Evolutionary conservation across 169 alveolate genomes (phyloP), one percentile per base, ranked within the genome.

Genomic region (Cryptosporidium bovis): DNA sequence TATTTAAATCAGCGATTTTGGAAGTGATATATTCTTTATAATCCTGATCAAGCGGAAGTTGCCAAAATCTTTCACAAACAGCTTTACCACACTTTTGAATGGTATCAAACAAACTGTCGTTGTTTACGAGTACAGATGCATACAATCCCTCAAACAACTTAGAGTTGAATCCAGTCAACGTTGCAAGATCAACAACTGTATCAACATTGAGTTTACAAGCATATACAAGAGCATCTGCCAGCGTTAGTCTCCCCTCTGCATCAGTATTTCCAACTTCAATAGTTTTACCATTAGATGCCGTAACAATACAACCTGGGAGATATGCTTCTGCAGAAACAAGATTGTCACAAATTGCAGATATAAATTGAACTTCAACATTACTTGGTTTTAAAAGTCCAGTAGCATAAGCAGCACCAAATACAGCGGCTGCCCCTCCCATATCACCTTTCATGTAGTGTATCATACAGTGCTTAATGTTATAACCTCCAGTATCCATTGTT

Each of bases 241-340:
- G 90, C 16, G 98, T 94, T 8, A 97, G 94, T 66, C 99, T 91
- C 8, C 99, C 99, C 90, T 98, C 99, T 18, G 99, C 99, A 92
- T 98, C 99, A 33, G 99, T 98, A 90, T 98, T 96, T 16, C 95
- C 94, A 40, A 97, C 95, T 92, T 97, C 98, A 34, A 97, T 97
- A 18, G 98, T 96, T 53, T 95, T 91, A 13, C 99, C 99, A 85
- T 96, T 96, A 68, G 96, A 94, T 16, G 98, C 97, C 5, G 95
- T 93, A 20, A 98, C 83, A 20, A 98, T 94, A 82, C 97, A 99
- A 16, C 97, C 96, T 24, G 99, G 99, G 65, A 97, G 87, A 92
- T 96, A 97, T 6, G 98, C 82, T 33, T 92, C 91, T 24, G 92
- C 67, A 33, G 95, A 95, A 27, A 97, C 93, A 92, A 96, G 92